Base-by-base conservation (phyloP, 805 yeast genomes). In the Jamesozyma spencerorum region DNA sequence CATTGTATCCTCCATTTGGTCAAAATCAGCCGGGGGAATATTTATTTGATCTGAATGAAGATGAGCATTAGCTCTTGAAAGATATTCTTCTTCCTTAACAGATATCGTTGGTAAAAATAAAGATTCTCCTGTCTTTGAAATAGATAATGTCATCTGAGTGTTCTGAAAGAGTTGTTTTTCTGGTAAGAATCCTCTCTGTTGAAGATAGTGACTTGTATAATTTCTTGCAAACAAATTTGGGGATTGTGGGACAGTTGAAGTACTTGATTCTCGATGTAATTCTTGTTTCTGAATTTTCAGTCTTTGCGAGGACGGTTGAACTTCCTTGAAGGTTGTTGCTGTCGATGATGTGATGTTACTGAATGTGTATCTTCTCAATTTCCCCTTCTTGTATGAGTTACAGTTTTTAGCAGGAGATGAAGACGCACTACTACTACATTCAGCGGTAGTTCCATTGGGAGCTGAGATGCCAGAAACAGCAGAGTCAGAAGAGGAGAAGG, bases 101-200 rank as follows among this genome's bases (percentile, higher is more conserved):
- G 61, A 48, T 15, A 53, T 39, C 17, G 65, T 55, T 3, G 65
- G 64, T 26, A 65, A 37, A 37, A 65, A 64, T 4, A 65, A 53
- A 22, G 53, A 48, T 12, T 62, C 65, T 15, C 66, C 65, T 4
- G 55, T 51, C 0, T 65, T 53, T 6, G 66, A 58, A 2, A 62
- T 33, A 4, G 62, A 52, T 4, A 65, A 51, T 13, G 38, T 48
- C 11, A 54, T 27, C 20, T 46, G 51, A 36, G 38, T 41, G 18
- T 44, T 49, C 12, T 45, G 41, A 3, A 46, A 47, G 14, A 54
- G 22, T 2, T 32, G 22, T 30, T 40, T 47, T 12, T 52, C 48
- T 15, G 43, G 37, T 18, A 55, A 36, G 22, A 57, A 48, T 13
- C 63, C 63, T 31, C 56, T 49, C 11, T 48, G 51, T 2, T 46